Percentiles rank a stretch among this genome's conserved stretches.
phyloP scores from a whole-genome alignment of 441 rosid species.

The Kokia cookei region DNA sequence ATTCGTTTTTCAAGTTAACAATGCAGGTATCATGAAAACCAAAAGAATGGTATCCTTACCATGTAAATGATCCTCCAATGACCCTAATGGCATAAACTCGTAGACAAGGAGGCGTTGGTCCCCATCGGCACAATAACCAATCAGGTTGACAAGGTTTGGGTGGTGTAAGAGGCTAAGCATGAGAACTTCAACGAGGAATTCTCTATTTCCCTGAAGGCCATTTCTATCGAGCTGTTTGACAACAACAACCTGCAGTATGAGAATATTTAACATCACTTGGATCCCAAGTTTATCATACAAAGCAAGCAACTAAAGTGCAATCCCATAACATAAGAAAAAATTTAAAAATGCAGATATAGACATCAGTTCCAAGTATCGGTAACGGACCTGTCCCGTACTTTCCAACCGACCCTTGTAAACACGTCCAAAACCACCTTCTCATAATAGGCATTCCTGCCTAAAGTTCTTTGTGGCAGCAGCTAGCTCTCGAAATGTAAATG shows the following conservation, averaged over 20 bases:
- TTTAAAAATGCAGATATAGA: background rate
- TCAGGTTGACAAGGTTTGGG: conserved; percentile 80
- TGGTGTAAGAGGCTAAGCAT: conserved; percentile 98
- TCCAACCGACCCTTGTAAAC: conserved; percentile 95
- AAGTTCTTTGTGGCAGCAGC: conserved; percentile 89
- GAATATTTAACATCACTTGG: background rate
- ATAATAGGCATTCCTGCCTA: conserved; percentile 70
- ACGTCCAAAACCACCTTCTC: conserved; percentile 99
- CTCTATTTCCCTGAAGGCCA: conserved; percentile 96
- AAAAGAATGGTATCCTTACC: conserved; percentile 39
- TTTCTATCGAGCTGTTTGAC: conserved; percentile 93
- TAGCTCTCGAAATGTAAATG: conserved; percentile 85
- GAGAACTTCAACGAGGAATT: conserved; percentile 90
- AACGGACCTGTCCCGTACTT: conserved; percentile 80
- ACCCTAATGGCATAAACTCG: conserved; percentile 94
- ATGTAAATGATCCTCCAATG: conserved; percentile 93
- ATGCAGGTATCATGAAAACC: background rate
- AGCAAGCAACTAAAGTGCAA: background rate
- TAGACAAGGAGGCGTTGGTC: conserved; percentile 96
- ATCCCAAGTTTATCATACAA: background rate
- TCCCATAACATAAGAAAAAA: background rate
- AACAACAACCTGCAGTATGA: conserved; percentile 62
- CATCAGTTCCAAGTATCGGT: background rate
- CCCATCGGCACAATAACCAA: conserved; percentile 96
- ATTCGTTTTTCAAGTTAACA: no score